Evolutionary conservation across 2,329 filamentous ascomycete species (phyloP).

Genomic region (Sclerotinia subarctica): DNA sequence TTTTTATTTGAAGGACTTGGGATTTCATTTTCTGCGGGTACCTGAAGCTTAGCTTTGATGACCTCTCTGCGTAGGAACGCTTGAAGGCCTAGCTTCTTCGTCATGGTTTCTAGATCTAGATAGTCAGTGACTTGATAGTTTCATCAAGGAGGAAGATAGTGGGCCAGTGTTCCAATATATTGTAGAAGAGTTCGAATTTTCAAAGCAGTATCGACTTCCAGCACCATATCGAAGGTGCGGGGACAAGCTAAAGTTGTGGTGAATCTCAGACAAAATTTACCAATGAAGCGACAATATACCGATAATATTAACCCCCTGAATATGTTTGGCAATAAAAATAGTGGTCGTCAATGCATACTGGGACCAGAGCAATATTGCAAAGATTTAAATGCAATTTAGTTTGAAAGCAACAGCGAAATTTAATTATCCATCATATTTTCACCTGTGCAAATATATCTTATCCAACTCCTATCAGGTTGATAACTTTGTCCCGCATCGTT

Average conservation of each 20-base stretch:
- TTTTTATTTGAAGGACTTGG: neutral
- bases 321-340: neutral
- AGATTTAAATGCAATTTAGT: too few species aligned
- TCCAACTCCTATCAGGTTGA: too few species aligned
- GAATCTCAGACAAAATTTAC: neutral
- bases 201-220: neutral
- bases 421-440: too few species aligned
- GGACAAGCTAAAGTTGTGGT: neutral
- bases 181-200: neutral
- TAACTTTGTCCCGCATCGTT: neutral
- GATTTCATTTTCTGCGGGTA: neutral
- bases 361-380: neutral
- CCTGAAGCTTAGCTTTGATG: slow-evolving; percentile 16
- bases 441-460: too few species aligned
- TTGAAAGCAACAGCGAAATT: too few species aligned
- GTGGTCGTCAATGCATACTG: neutral
- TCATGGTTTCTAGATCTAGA: neutral
- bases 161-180: neutral
- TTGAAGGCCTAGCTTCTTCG: slow-evolving; percentile 8
- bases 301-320: neutral
- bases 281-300: neutral
- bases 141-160: neutral
- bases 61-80: slow-evolving; percentile 23
- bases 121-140: neutral
- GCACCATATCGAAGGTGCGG: neutral